Evolutionary conservation across 345 rosid species (phyloP), one percentile per base, ranked within the genome.

Genomic region (Euphorbia peplus): DNA sequence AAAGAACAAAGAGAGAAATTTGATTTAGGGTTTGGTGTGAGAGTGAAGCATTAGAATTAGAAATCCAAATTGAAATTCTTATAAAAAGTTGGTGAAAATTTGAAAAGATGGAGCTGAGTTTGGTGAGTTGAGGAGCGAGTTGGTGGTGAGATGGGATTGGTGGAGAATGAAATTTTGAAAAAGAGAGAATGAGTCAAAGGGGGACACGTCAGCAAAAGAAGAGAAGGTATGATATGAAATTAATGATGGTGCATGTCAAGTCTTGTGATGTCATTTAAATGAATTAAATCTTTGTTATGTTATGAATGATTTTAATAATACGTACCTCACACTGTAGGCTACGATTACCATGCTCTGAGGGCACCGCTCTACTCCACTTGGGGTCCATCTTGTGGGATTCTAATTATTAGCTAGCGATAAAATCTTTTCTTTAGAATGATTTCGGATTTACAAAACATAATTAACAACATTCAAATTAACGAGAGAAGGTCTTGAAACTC

Each of bases 181-280:
- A 42, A 13, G 21, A 9, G 41, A 60, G 79, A 78, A 66, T 12
- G 54, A 61, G 84, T 79, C 81, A 79, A 81, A 73, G 3, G 74
- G 74, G 51, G 76, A 69, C 81, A 80, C 67, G 72, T 83, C 80
- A 78, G 67, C 74, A 13, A 61, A 9, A 11, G 28, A 53, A 55
- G 51, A 21, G 24, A 7, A 53, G 21, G 14, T 10, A 44, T 44
- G n/a, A n/a, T 12, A 44, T 44, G 50, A 44, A 1, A 44, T 30
- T 60, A 48, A 60, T 66, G 54, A 32, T n/a, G n/a, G 21, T 64
- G 71, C 73, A 71, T 60, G 76, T 71, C 65, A 68, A 74, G 48
- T 73, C 78, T 48, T 70, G 78, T 78, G 78, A 78, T 62, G 75
- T 62, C 72, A 78, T 77, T 77, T 54, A 70, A 18, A 41, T 61